Conservation (phyloP, 2,329 filamentous ascomycete species). For the Xylaria sp. region DNA sequence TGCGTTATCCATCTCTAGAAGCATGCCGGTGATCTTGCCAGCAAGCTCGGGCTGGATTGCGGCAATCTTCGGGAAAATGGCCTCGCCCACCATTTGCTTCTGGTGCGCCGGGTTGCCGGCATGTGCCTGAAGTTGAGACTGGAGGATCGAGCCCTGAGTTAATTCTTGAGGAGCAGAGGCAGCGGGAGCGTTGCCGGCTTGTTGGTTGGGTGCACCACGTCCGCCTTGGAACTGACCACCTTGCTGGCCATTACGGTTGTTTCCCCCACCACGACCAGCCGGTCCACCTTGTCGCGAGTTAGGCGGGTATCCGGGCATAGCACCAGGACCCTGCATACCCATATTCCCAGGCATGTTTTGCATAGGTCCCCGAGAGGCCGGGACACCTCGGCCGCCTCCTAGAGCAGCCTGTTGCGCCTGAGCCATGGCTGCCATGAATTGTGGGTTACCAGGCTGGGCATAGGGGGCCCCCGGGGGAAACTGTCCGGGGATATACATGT, state of each 20-base stretch:
- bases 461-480: constrained; percentile 83
- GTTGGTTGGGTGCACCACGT: constrained; percentile 57
- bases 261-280: constrained; percentile 57
- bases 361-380: constrained; percentile 76
- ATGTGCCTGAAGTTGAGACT: constrained; percentile 67
- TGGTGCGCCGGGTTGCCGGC: constrained; percentile 75
- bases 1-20: constrained; percentile 97
- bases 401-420: constrained; percentile 74
- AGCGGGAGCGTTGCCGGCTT: constrained; percentile 52
- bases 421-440: constrained; percentile 85
- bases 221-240: constrained; percentile 60
- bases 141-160: constrained; percentile 59
- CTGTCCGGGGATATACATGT: constrained; percentile 85
- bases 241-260: constrained; percentile 56
- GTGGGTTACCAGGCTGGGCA: constrained; percentile 81
- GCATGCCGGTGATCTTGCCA: constrained; percentile 99
- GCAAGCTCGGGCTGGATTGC: constrained; percentile 93
- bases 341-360: constrained; percentile 80
- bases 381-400: constrained; percentile 69
- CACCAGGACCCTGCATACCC: constrained; percentile 60
- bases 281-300: constrained; percentile 58
- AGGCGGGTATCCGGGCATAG: constrained; percentile 68
- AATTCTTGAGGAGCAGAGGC: constrained; percentile 51
- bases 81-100: constrained; percentile 98
- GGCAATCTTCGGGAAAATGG: constrained; percentile 98